These are phyloP conservation scores for Anacardium occidentale DNA, from an alignment of 345 rosid genomes.

Conservation along the genomic window DNA sequence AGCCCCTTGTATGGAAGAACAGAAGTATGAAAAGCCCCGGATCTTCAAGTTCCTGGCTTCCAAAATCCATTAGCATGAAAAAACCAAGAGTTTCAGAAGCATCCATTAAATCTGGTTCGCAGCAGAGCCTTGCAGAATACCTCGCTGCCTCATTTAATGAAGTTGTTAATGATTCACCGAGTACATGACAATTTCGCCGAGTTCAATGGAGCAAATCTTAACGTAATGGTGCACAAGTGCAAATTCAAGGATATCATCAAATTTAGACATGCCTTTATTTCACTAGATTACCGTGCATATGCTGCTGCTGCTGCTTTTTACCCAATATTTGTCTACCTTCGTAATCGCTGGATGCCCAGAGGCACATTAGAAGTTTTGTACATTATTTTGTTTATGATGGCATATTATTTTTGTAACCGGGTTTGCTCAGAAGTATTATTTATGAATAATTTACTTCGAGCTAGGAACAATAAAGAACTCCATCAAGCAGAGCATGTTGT, in stretches of 20 bases:
- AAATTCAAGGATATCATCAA: neutral
- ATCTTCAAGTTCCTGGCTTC: constrained; percentile 63
- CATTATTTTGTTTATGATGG: neutral
- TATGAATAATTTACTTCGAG: too few species aligned
- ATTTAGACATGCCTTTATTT: neutral
- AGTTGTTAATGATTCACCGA: constrained; percentile 36
- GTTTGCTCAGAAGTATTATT: too few species aligned
- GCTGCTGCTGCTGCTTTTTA: too few species aligned
- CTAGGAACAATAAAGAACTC: too few species aligned
- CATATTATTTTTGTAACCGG: too few species aligned
- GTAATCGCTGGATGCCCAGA: neutral
- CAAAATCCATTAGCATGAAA: constrained; percentile 49
- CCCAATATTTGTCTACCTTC: neutral
- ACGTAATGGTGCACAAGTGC: neutral
- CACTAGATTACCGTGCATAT: neutral
- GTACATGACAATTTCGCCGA: constrained; percentile 19
- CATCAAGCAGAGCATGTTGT: too few species aligned
- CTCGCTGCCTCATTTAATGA: constrained; percentile 79
- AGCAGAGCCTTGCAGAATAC: constrained; percentile 76
- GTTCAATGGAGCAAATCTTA: neutral
- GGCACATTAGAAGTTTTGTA: neutral
- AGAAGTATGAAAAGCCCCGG: constrained; percentile 25
- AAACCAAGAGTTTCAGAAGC: constrained; percentile 45
- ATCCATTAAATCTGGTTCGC: constrained; percentile 38
- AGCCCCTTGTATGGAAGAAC: constrained; percentile 60